Base-by-base conservation (phyloP, 2,329 filamentous ascomycete species). In the Blumeriella jaapii region DNA sequence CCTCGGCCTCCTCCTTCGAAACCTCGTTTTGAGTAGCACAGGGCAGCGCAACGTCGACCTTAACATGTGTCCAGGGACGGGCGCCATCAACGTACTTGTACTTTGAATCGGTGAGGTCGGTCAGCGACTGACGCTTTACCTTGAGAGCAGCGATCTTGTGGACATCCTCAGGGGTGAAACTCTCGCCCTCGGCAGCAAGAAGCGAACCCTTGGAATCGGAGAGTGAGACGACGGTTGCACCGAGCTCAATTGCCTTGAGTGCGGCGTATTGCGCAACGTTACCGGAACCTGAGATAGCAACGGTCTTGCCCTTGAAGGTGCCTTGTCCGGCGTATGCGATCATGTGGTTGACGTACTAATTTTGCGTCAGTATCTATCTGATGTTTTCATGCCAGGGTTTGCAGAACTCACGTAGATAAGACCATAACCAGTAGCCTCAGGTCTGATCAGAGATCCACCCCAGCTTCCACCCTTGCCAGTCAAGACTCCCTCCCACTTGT, bases 211-310 rank as follows among this genome's bases (percentile, higher is more conserved):
- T 80, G 61, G 80, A 87, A 72, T 96, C 91, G 53, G 86, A 94
- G 38, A 98, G 77, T 26, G 89, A 95, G 56, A 95, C 69, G 52
- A 98, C 84, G 39, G 74, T 89, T 45, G 80, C 91, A 54, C 91
- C 91, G 51, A 96, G 84, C 71, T 96, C 87, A 54, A 96, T 91
- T 58, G 79, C 78, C 69, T 96, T 96, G 52, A 96, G 80, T 1
- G 89, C 91, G 19, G 89, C 89, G 67, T 91, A 96, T 68, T 96
- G 91, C 19, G 91, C 91, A 36, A 96, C 91, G 67, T 98, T 98
- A 50, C 91, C 91, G 40, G 89, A 95, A 46, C 91, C 91, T 28
- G 91, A 95, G 61, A 98, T 81, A 61, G 89, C 84, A 38, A 96
- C 91, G 41, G 79, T 80, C 75, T 96, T 96, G 64, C 86, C 89